These are phyloP conservation scores for Penicillium simplicissimum DNA, from an alignment of 495 filamentous ascomycete genomes.

Conservation along the genomic window DNA sequence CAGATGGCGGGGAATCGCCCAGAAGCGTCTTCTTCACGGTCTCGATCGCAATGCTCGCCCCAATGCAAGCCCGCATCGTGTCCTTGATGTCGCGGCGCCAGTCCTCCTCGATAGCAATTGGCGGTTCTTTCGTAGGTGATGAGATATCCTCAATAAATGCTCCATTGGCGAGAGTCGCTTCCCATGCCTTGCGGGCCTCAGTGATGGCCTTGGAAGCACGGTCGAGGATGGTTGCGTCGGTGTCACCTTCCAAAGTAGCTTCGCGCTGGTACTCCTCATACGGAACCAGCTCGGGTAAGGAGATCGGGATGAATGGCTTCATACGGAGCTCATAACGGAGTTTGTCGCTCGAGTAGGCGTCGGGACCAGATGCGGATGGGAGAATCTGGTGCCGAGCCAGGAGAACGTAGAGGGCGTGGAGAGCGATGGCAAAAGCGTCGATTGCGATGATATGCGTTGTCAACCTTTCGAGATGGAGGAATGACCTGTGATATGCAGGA, in stretches of 20 bases:
- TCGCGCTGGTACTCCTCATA: slow-evolving; percentile 59
- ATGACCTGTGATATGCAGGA: slow-evolving; percentile 50
- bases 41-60: slow-evolving; percentile 61
- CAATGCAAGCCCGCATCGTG: slow-evolving; percentile 64
- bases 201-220: slow-evolving; percentile 60
- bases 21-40: slow-evolving; percentile 52
- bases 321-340: slow-evolving; percentile 86
- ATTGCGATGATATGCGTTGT: slow-evolving; percentile 68
- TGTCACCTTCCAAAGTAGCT: slow-evolving; percentile 41
- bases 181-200: slow-evolving; percentile 65
- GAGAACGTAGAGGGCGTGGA: slow-evolving; percentile 66
- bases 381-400: slow-evolving; percentile 63
- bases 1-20: slow-evolving; percentile 2
- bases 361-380: slow-evolving; percentile 47
- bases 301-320: slow-evolving; percentile 77
- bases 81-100: slow-evolving; percentile 61
- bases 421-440: slow-evolving; percentile 68
- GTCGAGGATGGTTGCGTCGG: slow-evolving; percentile 52
- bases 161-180: slow-evolving; percentile 52
- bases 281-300: slow-evolving; percentile 67
- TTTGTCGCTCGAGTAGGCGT: slow-evolving; percentile 68
- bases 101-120: slow-evolving; percentile 51
- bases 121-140: slow-evolving; percentile 40
- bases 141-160: slow-evolving; percentile 34
- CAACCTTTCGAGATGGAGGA: slow-evolving; percentile 59